Base-by-base conservation (phyloP, 2,329 filamentous ascomycete genomes). In the Simplicillium aogashimaense region DNA sequence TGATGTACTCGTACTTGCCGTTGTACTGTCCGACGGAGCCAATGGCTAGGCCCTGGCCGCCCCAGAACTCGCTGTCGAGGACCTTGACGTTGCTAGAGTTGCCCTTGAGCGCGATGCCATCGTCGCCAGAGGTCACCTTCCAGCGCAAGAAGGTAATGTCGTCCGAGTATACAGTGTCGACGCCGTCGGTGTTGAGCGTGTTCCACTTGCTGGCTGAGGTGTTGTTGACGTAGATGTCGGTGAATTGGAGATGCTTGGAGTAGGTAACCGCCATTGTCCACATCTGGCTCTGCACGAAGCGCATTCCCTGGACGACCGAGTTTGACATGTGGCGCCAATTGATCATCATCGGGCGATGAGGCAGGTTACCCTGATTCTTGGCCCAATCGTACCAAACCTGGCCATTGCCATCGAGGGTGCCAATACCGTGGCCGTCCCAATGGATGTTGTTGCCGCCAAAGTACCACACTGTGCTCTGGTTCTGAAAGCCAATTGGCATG, bases 281-380 rank as follows among this genome's bases (percentile, higher is more conserved):
- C 74, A 79, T 78, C 55, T 78, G 74, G 44, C 66, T 72, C 44
- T 74, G 66, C 7, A 78, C 55, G 45, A 75, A 76, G 3, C 60
- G 59, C 13, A 78, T 43, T 3, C 70, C 64, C 30, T 59, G 55
- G 11, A 78, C 58, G 3, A 67, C 51, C 1, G 67, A 68, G 49
- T 76, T 67, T 5, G 55, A 67, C 3, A 72, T 59, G 3, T 60
- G 56, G 14, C 57, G 46, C 37, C 57, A 57, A 42, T 61, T 66
- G 49, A 78, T 64, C 14, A 69, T 74, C 46, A 78, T 66, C 8
- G 72, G 73, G 9, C 74, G 62, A 11, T 65, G 55, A 3, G 66
- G 59, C 42, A 69, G 60, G 44, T 76, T 75, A 28, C 60, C 64
- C 10, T 50, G 49, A 12, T 61, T 58, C 20, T 58, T 53, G 37